Evolutionary conservation across 2,329 filamentous ascomycete genomes (phyloP).

Genomic region (Coleophoma eucalyptorum): DNA sequence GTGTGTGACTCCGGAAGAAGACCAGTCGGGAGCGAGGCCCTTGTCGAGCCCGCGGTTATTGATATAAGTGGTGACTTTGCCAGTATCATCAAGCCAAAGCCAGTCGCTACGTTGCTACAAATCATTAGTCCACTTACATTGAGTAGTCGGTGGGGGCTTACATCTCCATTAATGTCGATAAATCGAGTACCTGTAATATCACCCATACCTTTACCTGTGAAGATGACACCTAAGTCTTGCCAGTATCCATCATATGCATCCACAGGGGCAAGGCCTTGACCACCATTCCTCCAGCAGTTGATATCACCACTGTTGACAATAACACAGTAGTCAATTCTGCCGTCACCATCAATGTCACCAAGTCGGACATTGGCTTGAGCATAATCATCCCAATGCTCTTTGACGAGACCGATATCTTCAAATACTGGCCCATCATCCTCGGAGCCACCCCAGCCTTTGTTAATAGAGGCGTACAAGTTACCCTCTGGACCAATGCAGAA

Average conservation of each 20-base stretch:
- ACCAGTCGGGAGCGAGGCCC: slow-evolving; percentile 5
- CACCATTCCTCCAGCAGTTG: slow-evolving; percentile 29
- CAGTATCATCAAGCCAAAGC: not conserved
- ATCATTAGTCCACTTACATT: no score
- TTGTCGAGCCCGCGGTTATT: not conserved
- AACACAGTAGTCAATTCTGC: slow-evolving; percentile 29
- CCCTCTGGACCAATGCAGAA: not conserved
- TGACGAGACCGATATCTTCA: not conserved
- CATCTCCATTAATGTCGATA: not conserved
- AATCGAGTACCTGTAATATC: not conserved
- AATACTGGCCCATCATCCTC: not conserved
- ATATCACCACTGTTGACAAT: slow-evolving; percentile 21
- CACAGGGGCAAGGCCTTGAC: slow-evolving; percentile 7
- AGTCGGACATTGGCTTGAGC: not conserved
- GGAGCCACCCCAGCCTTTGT: not conserved
- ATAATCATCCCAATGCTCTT: not conserved
- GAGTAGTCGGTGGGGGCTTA: no score
- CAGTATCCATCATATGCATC: no score
- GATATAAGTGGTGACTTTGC: not conserved
- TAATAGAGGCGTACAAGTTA: not conserved
- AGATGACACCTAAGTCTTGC: not conserved
- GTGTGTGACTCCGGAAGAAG: slow-evolving; percentile 5
- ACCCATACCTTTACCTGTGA: not conserved
- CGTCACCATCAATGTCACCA: slow-evolving; percentile 22
- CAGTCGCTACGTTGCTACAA: no score